Evolutionary conservation across 164 flowering plant genomes (phyloP), one percentile per base, ranked within the genome.

Genomic region (Piper longum): DNA sequence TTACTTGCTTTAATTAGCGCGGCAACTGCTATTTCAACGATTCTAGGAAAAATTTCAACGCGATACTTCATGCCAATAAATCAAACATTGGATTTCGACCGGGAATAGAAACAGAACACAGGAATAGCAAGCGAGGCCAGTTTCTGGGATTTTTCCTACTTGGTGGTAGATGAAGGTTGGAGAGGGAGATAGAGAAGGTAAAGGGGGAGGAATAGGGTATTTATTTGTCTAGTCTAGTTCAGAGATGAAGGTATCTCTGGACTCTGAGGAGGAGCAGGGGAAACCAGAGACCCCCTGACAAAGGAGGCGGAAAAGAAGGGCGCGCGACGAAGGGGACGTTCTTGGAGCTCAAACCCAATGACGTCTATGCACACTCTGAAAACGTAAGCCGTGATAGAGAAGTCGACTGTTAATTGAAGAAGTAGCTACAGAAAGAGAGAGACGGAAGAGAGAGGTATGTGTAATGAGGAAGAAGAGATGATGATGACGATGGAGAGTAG

Each of bases 271-370:
- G 60, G 5, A 51, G 41, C 67, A 60, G 69, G 54, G 44, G 36
- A 26, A 1, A 61, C 9, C 69, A 64, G 67, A 67, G 66, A 61
- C 9, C 69, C 63, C 54, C 76, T 73, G 78, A 74, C 81, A 77
- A 48, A 48, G 52, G 62, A 16, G 62, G 74, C 69, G 71, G 39
- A 71, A 74, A 77, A 74, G 62, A 42, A 67, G 73, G 71, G 82
- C 85, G 79, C 81, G 82, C 85, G 81, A 74, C 51, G 48, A 69
- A 61, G 65, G 67, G 44, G 36, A 26, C 45, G 39, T 63, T 56
- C 52, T 48, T 48, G 52, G 52, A 62, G 68, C 55, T 14, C 52
- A 16, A 41, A 26, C 19, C 7, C 44, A 72, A 26, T 72, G 73
- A 76, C 79, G 79, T 71, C 43, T 5, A 5, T 5, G 26, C 7